These are phyloP conservation scores for Agrostemma githago DNA, from an alignment of 148 eudicot genomes.

Conservation along the genomic window DNA sequence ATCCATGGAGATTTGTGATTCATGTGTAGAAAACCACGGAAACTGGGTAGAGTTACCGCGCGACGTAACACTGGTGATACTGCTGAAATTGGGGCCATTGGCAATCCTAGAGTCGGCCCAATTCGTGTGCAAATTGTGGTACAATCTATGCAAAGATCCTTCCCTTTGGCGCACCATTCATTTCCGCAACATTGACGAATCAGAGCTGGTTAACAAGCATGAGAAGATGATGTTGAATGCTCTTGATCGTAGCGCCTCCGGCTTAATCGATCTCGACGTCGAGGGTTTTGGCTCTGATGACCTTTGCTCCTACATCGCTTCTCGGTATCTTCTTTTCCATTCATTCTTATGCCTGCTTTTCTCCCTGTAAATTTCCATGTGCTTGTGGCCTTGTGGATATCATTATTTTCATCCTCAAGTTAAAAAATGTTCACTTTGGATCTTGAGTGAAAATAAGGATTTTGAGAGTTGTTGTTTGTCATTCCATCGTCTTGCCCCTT, in stretches of 20 bases:
- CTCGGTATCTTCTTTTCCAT: neutral
- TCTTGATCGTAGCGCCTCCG: neutral
- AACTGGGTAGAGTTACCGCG: neutral
- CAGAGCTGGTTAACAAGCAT: neutral
- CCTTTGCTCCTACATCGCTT: neutral
- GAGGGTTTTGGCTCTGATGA: neutral
- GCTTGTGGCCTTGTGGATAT: too few relatives aligned
- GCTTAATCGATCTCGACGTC: neutral
- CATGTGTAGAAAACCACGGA: neutral
- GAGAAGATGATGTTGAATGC: neutral
- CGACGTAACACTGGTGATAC: neutral
- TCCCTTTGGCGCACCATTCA: neutral
- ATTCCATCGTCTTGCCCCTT: too few relatives aligned
- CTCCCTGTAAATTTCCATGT: too few relatives aligned
- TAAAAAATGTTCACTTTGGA: too few relatives aligned
- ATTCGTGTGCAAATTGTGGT: neutral
- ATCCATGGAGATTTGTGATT: neutral
- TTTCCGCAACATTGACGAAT: neutral
- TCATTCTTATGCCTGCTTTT: too few relatives aligned
- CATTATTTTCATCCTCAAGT: too few relatives aligned
- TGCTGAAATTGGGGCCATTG: neutral
- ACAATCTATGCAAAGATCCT: neutral
- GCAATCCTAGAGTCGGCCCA: neutral
- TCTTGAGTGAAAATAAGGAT: too few relatives aligned
- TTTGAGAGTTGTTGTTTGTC: too few relatives aligned